Evolutionary conservation across 345 rosid species (phyloP).

Genomic region (Murraya koenigii): DNA sequence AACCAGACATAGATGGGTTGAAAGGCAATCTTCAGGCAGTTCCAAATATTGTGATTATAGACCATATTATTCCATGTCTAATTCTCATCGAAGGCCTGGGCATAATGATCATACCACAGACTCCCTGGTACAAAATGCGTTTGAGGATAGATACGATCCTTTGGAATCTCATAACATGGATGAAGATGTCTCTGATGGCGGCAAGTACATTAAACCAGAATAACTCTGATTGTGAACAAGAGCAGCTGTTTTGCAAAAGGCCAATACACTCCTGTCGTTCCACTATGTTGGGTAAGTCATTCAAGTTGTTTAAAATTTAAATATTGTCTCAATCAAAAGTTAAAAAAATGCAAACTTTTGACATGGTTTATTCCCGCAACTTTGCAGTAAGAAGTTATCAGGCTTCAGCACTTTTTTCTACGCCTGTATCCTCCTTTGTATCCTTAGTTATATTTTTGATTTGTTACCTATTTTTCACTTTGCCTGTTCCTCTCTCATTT

Average conservation of each 20-base stretch:
- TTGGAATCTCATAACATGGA: constrained; percentile 35
- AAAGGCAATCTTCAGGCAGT: constrained; percentile 35
- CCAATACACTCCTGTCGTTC: constrained; percentile 3
- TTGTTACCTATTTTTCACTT: background rate
- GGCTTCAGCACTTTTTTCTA: constrained; percentile 58
- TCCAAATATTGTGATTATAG: constrained; percentile 23
- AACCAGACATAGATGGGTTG: constrained; percentile 26
- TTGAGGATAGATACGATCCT: constrained; percentile 87
- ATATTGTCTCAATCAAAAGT: constrained; percentile 19
- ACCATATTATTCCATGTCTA: constrained; percentile 25
- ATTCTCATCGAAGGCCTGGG: constrained; percentile 20
- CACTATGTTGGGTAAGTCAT: constrained; percentile 25
- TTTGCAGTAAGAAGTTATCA: constrained; percentile 66
- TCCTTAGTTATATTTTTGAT: constrained; percentile 44
- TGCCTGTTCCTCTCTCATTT: background rate
- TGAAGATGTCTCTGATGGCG: constrained; percentile 20
- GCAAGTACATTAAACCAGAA: constrained; percentile 12
- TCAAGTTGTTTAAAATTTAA: constrained; percentile 10
- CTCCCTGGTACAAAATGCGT: constrained; percentile 28
- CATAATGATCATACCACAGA: constrained; percentile 28
- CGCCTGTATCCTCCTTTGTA: constrained; percentile 91
- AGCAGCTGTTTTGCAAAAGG: constrained; percentile 19
- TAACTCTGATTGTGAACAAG: constrained; percentile 14
- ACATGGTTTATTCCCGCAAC: constrained; percentile 31
- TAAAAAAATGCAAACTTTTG: constrained; percentile 19